Base-by-base conservation (phyloP, 257 asterid genomes). In the Gardenia jasminoides region DNA sequence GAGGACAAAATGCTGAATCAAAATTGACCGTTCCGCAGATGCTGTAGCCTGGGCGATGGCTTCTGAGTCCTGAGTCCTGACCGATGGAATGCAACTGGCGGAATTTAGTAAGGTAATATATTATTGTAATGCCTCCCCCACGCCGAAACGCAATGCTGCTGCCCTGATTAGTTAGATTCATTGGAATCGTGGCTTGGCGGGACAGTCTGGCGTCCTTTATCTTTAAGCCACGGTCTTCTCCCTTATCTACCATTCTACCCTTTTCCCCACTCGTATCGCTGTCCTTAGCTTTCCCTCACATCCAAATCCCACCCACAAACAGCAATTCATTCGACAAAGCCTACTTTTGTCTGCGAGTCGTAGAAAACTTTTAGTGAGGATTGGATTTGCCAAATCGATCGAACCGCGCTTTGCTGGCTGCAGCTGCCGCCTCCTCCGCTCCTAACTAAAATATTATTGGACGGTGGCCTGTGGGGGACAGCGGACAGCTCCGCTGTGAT, bases 141-240 rank as follows among this genome's bases (percentile, higher is more conserved):
- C 41, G 41, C 41, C 41, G 41, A 36, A 36, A 36, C 4, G 41
- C 41, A 36, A 36, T 36, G 41, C 41, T 5, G 41, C 41, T 36
- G 41, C 41, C 41, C 41, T 5, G 41, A 36, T 5, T 36, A 5
- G 4, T 36, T n/a, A 24, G 72, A 64, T 54, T 83, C 50, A 82
- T 79, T 74, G 82, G 48, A 41, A 54, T 74, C 22, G 73, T 59
- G 70, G 78, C 76, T 78, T 82, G 91, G 92, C 88, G 88, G 86
- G 92, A 88, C 94, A 90, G 92, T 33, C 94, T 91, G 94, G 89
- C 90, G 75, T 10, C 28, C 76, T 71, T 71, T 44, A 70, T 52
- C 74, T n/a, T 78, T 78, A 15, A 31, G 78, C 90, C 91, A 67
- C 68, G 31, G 1, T 78, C 1, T 75, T 74, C 19, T 7, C 15